These are phyloP conservation scores for Deakozyma indianensis DNA, from an alignment of 805 yeast species.

Conservation along the genomic window DNA sequence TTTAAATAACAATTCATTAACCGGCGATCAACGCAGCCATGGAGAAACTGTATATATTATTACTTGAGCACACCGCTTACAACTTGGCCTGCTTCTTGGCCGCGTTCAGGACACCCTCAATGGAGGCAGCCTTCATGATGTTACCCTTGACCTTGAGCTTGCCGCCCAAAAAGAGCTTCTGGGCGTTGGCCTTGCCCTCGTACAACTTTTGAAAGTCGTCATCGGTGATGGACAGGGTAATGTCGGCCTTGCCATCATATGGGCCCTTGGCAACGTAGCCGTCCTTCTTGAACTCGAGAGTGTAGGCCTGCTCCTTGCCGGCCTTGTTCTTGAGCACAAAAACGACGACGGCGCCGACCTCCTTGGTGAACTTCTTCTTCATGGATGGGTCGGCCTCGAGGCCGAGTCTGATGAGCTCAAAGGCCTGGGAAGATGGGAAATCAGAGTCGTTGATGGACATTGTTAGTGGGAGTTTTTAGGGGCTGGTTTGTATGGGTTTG, in stretches of 20 bases:
- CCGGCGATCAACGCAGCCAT: too few relatives aligned
- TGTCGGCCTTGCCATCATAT: slow-evolving; percentile 34
- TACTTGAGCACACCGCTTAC: slow-evolving; percentile 11
- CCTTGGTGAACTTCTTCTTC: slow-evolving; percentile 22
- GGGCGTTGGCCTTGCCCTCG: slow-evolving; percentile 70
- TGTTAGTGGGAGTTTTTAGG: not conserved
- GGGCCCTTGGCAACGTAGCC: slow-evolving; percentile 36
- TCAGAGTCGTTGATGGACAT: slow-evolving; percentile 17
- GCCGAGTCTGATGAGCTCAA: slow-evolving; percentile 22
- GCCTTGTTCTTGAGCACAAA: slow-evolving; percentile 54
- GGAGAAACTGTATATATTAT: not conserved
- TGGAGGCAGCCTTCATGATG: slow-evolving; percentile 76
- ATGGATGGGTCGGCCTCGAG: slow-evolving; percentile 17
- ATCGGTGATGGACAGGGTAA: slow-evolving; percentile 51
- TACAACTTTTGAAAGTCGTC: slow-evolving; percentile 58
- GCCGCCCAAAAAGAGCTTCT: slow-evolving; percentile 71
- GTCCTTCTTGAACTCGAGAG: slow-evolving; percentile 47
- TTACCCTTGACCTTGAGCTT: slow-evolving; percentile 79
- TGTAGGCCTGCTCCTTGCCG: slow-evolving; percentile 48
- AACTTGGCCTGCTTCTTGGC: slow-evolving; percentile 34
- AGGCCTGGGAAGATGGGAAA: slow-evolving; percentile 25
- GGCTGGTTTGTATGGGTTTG: not conserved
- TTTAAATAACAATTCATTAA: too few relatives aligned
- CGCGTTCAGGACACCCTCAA: slow-evolving; percentile 52
- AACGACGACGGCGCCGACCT: slow-evolving; percentile 47